Percentiles rank a stretch among this genome's conserved stretches.
phyloP scores from a whole-genome alignment of 1,139 yeast genomes.

The Kurtzmaniella quercitrusa region DNA sequence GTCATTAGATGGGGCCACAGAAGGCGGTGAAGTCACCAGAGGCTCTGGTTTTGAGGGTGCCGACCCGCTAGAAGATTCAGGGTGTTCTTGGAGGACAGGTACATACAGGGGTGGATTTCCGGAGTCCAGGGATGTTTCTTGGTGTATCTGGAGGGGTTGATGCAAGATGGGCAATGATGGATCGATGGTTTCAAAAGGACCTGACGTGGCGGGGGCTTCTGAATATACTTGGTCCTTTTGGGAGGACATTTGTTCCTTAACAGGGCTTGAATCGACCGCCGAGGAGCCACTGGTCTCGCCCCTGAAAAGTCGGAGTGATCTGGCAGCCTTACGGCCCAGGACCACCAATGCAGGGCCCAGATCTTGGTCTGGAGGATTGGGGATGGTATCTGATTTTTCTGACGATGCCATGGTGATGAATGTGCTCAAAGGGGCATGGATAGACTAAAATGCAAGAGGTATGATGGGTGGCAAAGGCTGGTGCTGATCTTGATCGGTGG shows the following conservation, averaged over 20 bases:
- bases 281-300: constrained; percentile 13
- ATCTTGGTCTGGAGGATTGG: constrained; percentile 2
- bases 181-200: not conserved
- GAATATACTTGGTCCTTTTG: not conserved
- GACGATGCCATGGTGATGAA: not conserved
- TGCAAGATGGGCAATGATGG: not conserved
- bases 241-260: not conserved
- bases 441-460: not conserved
- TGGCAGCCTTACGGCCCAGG: constrained; percentile 38
- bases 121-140: not conserved
- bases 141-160: not conserved
- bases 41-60: not conserved
- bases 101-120: not conserved
- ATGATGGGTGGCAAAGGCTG: not conserved
- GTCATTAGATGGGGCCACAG: not conserved
- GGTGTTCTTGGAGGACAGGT: not conserved
- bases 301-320: constrained; percentile 32
- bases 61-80: not conserved
- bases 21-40: not conserved
- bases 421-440: not conserved
- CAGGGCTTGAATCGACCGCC: not conserved
- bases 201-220: not conserved
- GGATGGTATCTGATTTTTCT: not conserved
- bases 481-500: too few relatives aligned
- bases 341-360: constrained; percentile 10